Conservation (phyloP, 108 stramenopile species). For the Cylindrotheca closterium region DNA sequence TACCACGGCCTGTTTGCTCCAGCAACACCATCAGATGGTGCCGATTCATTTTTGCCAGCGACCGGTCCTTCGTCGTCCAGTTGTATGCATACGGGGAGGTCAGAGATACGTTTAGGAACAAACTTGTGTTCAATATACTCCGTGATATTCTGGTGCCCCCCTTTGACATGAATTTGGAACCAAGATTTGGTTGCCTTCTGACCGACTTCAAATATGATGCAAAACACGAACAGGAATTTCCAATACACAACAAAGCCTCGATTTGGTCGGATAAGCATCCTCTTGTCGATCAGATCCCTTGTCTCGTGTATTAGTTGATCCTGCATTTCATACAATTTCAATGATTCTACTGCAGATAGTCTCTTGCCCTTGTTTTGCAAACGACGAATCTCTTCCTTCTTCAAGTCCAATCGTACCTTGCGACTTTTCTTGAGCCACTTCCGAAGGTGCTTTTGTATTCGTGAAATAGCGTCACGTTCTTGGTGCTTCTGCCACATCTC, state of each 20-base stretch:
- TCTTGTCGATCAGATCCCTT: constrained; percentile 32
- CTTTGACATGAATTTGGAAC: constrained; percentile 17
- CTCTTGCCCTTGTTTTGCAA: neutral
- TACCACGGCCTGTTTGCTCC: constrained; percentile 25
- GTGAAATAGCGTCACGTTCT: constrained; percentile 23
- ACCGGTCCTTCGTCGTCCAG: neutral
- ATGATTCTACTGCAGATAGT: constrained; percentile 24
- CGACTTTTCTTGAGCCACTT: constrained; percentile 26
- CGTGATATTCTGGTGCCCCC: constrained; percentile 3
- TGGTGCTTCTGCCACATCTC: constrained; percentile 16
- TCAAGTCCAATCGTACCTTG: constrained; percentile 9
- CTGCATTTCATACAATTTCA: constrained; percentile 49
- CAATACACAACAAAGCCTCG: constrained; percentile 66
- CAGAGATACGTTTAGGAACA: constrained; percentile 12
- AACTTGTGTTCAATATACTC: constrained; percentile 15
- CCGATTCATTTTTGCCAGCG: neutral
- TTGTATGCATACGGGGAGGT: constrained; percentile 4
- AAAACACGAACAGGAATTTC: constrained; percentile 57
- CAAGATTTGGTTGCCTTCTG: constrained; percentile 47
- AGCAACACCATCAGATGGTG: neutral
- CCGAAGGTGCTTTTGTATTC: constrained; percentile 27
- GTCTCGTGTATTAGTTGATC: constrained; percentile 42
- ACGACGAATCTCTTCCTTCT: neutral
- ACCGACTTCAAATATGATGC: constrained; percentile 59
- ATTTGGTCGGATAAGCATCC: constrained; percentile 65